Conservation (phyloP, 352 stramenopile species). For the Globisporangium echinulatum region DNA sequence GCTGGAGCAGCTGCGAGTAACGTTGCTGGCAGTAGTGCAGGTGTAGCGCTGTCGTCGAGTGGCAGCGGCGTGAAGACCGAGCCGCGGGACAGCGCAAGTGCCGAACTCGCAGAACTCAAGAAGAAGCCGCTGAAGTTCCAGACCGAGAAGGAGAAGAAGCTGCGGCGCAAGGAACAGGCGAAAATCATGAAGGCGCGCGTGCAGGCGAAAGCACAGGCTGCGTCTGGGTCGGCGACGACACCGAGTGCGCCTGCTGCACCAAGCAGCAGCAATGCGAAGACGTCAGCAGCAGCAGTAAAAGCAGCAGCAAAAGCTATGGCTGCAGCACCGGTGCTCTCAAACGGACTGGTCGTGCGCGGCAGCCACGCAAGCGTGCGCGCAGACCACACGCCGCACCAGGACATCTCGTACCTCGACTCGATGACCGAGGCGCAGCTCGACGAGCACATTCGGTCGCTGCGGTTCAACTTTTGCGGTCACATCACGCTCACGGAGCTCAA, state of each 20-base stretch:
- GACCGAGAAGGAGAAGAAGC: constrained; percentile 85
- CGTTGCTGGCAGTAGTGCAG: not conserved
- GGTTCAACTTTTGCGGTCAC: constrained; percentile 85
- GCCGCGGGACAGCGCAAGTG: not conserved
- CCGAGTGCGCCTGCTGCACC: no score
- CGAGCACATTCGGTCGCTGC: constrained; percentile 85
- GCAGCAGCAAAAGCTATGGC: constrained; percentile 7
- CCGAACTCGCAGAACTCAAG: constrained; percentile 29
- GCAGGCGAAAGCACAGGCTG: constrained; percentile 58
- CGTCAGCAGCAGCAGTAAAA: constrained; percentile 4
- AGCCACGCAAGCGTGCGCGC: constrained; percentile 49
- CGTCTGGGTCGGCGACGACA: not conserved
- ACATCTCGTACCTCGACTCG: constrained; percentile 85
- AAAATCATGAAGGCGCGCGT: constrained; percentile 70
- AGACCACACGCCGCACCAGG: constrained; percentile 68
- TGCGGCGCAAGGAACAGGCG: constrained; percentile 74
- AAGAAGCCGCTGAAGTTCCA: constrained; percentile 76
- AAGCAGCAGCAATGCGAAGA: not conserved
- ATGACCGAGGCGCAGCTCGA: constrained; percentile 84
- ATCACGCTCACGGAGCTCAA: constrained; percentile 80
- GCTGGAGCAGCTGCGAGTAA: not conserved
- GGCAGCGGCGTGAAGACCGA: constrained; percentile 8
- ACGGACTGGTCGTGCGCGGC: constrained; percentile 69
- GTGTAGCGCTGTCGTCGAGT: not conserved
- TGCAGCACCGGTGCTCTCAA: constrained; percentile 17